phyloP scores from a whole-genome alignment of 2,329 filamentous ascomycete species.

The Fusarium nygamai region DNA sequence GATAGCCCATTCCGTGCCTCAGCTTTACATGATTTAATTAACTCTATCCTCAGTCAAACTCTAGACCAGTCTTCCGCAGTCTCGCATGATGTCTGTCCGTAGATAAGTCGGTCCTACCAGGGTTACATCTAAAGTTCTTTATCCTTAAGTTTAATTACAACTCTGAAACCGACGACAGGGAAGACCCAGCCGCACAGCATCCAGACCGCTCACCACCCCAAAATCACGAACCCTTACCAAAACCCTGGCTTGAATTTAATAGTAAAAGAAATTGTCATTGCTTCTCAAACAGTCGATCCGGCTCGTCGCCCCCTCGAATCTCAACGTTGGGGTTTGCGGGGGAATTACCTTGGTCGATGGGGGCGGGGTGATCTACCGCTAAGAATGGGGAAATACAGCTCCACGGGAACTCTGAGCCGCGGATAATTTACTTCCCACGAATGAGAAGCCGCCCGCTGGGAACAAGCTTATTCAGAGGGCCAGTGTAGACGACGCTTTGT shows the following conservation, averaged over 20 bases:
- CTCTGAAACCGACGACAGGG: background rate
- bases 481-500: background rate
- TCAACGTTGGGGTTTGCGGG: slow-evolving; percentile 26
- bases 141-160: background rate
- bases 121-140: background rate
- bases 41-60: background rate
- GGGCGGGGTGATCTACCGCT: slow-evolving; percentile 35
- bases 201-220: background rate
- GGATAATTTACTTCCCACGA: slow-evolving; percentile 14
- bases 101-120: background rate
- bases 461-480: slow-evolving; percentile 19
- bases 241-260: background rate
- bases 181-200: background rate
- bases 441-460: background rate
- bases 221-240: background rate
- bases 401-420: slow-evolving; percentile 35
- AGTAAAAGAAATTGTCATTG: background rate
- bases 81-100: background rate
- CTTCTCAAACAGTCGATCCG: background rate
- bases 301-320: background rate
- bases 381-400: slow-evolving; percentile 34
- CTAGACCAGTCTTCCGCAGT: background rate
- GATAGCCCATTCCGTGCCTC: background rate
- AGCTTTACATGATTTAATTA: background rate
- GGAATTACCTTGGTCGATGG: slow-evolving; percentile 10